Evolutionary conservation across 1,284 basidiomycete species (phyloP).

Genomic region (Heterobasidion parviporum): DNA sequence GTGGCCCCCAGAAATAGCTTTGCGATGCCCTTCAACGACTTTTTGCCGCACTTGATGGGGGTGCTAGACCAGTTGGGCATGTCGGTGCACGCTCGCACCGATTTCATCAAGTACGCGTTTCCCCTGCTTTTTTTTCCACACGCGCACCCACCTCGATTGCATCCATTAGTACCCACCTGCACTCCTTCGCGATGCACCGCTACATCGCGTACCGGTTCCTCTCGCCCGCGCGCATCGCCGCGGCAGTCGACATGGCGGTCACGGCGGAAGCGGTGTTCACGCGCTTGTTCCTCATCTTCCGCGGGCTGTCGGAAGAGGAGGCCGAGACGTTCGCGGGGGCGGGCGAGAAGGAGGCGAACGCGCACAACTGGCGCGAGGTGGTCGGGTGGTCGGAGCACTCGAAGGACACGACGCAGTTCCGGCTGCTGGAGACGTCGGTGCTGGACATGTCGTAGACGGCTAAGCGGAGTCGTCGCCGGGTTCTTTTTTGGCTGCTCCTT

Average conservation of each 20-base stretch:
- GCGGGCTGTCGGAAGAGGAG: slow-evolving; percentile 74
- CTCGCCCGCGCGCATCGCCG: slow-evolving; percentile 63
- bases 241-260: slow-evolving; percentile 78
- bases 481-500: background rate
- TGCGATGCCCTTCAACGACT: slow-evolving; percentile 71
- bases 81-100: slow-evolving; percentile 69
- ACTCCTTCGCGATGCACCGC: slow-evolving; percentile 61
- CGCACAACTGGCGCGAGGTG: slow-evolving; percentile 67
- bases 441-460: slow-evolving; percentile 51
- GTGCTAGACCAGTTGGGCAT: slow-evolving; percentile 74
- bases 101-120: slow-evolving; percentile 59
- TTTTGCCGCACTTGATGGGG: slow-evolving; percentile 66
- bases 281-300: slow-evolving; percentile 77
- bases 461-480: background rate
- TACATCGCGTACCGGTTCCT: slow-evolving; percentile 84
- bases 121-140: background rate
- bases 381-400: slow-evolving; percentile 72
- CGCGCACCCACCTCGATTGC: background rate
- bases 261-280: slow-evolving; percentile 70
- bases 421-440: slow-evolving; percentile 68
- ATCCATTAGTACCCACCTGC: slow-evolving; percentile 55
- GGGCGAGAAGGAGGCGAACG: slow-evolving; percentile 77
- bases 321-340: slow-evolving; percentile 62
- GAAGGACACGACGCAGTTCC: slow-evolving; percentile 63
- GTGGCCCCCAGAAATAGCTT: slow-evolving; percentile 72